Percentiles rank a stretch among this genome's conserved stretches.
phyloP scores from a whole-genome alignment of 352 stramenopile genomes.

The Heterotrichella gracilis region DNA sequence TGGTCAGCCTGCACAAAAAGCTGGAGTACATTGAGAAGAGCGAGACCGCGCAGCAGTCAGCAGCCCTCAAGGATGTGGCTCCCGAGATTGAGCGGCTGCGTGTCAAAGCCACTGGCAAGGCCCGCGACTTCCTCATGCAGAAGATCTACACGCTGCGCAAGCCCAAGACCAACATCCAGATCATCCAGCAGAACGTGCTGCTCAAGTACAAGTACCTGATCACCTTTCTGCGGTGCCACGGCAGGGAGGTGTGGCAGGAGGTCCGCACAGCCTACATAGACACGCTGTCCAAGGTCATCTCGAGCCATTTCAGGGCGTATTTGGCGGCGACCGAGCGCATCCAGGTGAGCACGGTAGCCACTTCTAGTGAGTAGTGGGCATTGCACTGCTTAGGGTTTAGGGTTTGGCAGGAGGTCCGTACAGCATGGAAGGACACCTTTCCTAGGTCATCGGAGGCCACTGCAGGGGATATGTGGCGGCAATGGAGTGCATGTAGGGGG shows the following conservation, averaged over 20 bases:
- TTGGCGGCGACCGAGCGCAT: too few relatives aligned
- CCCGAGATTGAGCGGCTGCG: conserved; percentile 37
- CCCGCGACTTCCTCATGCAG: conserved; percentile 61
- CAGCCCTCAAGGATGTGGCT: neutral
- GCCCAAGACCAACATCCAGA: conserved; percentile 84
- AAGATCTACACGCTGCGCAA: conserved; percentile 62
- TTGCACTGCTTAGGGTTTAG: too few relatives aligned
- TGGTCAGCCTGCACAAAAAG: conserved; percentile 60
- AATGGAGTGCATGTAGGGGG: too few relatives aligned
- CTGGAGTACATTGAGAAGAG: conserved; percentile 42
- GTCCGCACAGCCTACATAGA: conserved; percentile 72
- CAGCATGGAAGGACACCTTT: too few relatives aligned
- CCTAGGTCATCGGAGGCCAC: too few relatives aligned
- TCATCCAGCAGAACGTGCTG: conserved; percentile 78
- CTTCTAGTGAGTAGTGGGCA: too few relatives aligned
- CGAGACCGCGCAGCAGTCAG: conserved; percentile 18
- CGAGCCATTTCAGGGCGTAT: conserved; percentile 74
- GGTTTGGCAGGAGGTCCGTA: too few relatives aligned
- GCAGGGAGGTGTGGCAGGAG: conserved; percentile 57
- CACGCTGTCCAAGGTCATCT: conserved; percentile 73
- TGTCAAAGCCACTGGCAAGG: conserved; percentile 29
- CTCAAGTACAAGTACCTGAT: conserved; percentile 73
- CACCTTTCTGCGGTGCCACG: conserved; percentile 61
- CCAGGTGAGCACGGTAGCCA: too few relatives aligned
- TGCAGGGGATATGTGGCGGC: too few relatives aligned